These are phyloP conservation scores for Ziziphus jujuba DNA, from an alignment of 306 rosid species.

Conservation along the genomic window DNA sequence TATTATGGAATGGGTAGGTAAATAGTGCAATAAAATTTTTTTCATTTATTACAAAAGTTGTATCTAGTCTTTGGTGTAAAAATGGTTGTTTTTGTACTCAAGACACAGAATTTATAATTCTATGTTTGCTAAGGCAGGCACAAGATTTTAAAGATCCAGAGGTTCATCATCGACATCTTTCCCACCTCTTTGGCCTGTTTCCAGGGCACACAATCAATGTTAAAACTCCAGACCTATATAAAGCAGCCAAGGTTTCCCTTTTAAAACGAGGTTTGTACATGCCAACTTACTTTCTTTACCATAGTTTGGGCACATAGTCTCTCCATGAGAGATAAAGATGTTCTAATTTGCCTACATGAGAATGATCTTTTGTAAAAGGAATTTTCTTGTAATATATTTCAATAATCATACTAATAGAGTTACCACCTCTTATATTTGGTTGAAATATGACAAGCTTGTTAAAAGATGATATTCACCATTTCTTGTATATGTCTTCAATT, in stretches of 20 bases:
- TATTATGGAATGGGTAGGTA: constrained; percentile 87
- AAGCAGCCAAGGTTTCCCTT: constrained; percentile 65
- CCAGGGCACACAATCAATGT: constrained; percentile 83
- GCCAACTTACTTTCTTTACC: constrained; percentile 2
- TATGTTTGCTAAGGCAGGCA: constrained; percentile 49
- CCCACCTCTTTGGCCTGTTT: constrained; percentile 83
- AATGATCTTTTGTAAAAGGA: too few species aligned
- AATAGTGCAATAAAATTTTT: not conserved
- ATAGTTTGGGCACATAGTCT: too few species aligned
- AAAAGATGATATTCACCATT: not conserved
- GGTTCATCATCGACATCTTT: constrained; percentile 75
- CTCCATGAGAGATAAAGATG: too few species aligned
- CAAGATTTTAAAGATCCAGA: constrained; percentile 86
- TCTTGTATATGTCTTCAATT: not conserved
- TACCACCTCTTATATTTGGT: too few species aligned
- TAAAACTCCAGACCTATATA: constrained; percentile 75
- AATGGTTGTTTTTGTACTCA: too few species aligned
- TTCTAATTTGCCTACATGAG: too few species aligned
- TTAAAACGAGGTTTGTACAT: constrained; percentile 70
- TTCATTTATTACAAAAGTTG: too few species aligned
- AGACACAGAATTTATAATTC: not conserved
- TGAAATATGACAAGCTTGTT: not conserved
- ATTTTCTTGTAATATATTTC: too few species aligned
- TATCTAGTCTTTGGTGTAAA: too few species aligned
- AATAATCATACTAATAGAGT: too few species aligned